Percentiles rank a stretch among this genome's conserved stretches.
Evolutionary conservation across 352 stramenopile species (phyloP).

Genomic region (Pythium guiyangense): DNA sequence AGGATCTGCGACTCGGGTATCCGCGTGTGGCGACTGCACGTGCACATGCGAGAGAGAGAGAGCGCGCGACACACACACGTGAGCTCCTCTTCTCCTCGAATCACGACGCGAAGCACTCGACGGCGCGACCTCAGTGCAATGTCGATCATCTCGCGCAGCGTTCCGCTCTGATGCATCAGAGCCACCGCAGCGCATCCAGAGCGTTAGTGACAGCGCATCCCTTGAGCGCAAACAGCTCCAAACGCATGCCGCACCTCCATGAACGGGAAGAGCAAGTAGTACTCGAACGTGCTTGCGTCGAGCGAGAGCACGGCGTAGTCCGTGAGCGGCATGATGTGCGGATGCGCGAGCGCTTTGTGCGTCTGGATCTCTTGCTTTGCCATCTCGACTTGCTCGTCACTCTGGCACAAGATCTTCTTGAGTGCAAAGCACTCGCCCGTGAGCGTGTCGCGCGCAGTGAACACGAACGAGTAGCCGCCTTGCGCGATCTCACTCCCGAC

Average conservation of each 20-base stretch:
- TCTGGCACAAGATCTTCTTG: conserved; percentile 89
- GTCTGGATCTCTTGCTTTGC: conserved; percentile 82
- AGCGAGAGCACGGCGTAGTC: conserved; percentile 68
- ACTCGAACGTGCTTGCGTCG: conserved; percentile 43
- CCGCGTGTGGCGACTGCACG: conserved; percentile 24
- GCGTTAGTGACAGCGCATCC: not conserved
- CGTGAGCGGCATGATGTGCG: conserved; percentile 81
- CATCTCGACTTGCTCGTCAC: conserved; percentile 72
- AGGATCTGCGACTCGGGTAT: conserved; percentile 70
- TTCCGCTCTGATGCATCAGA: conserved; percentile 49
- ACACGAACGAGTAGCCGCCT: conserved; percentile 87
- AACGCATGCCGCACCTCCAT: conserved; percentile 45
- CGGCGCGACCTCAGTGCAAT: conserved; percentile 32
- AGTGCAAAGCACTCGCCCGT: conserved; percentile 82
- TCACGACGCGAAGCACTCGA: not conserved
- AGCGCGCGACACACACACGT: no score
- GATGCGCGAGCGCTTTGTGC: conserved; percentile 66
- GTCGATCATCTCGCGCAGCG: conserved; percentile 84
- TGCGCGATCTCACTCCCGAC: conserved; percentile 73
- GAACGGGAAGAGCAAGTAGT: conserved; percentile 85
- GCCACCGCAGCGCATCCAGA: not conserved
- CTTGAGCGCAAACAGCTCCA: no score
- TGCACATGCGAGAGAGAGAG: not conserved
- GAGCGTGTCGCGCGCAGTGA: conserved; percentile 57
- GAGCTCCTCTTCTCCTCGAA: no score